Evolutionary conservation across 169 alveolate species (phyloP), one percentile per base, ranked within the genome.

Genomic region (Babesia bovis): DNA sequence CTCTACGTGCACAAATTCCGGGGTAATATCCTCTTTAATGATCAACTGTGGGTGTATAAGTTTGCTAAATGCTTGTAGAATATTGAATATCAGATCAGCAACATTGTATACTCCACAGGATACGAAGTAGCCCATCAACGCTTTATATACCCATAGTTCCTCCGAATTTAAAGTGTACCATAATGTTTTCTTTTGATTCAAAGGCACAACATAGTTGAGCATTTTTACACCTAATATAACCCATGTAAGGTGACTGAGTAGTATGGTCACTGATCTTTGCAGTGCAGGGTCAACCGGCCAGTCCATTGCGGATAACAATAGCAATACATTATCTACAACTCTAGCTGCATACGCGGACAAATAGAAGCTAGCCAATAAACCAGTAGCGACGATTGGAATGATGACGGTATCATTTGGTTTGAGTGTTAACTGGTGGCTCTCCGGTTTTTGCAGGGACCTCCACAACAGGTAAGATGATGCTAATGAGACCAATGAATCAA

Each of bases 161-260:
- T 68, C 55, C 15, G 69, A 2, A 44, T 68, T 33, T 25, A 58
- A 3, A 17, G 55, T 47, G 55, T 44, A 77, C 86, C 86, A 77
- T 25, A 33, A 23, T 7, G 57, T 26, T 30, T 52, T 42, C 0
- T 30, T 9, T 2, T 23, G 13, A 13, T 33, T 25, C 4, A 77
- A 23, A 3, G 86, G 86, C 21, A 77, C 36, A 21, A 77, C 38
- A 25, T 53, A 25, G 42, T 59, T 38, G 13, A 77, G 47, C 36
- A 77, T 66, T 26, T 38, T 45, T 17, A 82, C 55, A 2, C 86
- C 86, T 0, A 77, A 25, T 9, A 56, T 15, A 3, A 77, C 66
- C 86, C 86, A 77, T 30, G 52, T 57, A 40, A 77, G 33, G 66
- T 77, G 86, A 23, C 86, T 55, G 4, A 59, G 38, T 6, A 77